Conservation (phyloP, 2,329 filamentous ascomycete genomes). For the Colletotrichum aenigma region DNA sequence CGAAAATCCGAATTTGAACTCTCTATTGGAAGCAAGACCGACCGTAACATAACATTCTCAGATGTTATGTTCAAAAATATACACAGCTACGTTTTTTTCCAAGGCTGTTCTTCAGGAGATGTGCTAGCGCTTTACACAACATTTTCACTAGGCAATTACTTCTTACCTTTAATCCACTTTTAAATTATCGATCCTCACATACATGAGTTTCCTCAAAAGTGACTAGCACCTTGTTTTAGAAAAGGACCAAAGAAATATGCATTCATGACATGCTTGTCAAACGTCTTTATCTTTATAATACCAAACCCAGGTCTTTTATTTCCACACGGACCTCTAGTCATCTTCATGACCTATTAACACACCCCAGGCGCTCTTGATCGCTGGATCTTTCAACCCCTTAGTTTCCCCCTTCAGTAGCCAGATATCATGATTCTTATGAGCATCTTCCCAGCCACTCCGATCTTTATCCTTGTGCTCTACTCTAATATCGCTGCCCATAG, state of each 20-base stretch:
- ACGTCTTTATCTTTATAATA: not conserved
- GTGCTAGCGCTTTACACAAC: not conserved
- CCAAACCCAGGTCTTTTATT: not conserved
- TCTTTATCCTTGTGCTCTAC: constrained; percentile 19
- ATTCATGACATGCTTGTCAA: not conserved
- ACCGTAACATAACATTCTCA: not conserved
- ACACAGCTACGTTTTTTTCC: not conserved
- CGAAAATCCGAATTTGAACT: not conserved
- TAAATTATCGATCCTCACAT: not conserved
- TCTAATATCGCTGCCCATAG: constrained; percentile 27
- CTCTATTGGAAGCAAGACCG: not conserved
- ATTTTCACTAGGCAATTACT: not conserved
- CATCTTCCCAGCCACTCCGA: not conserved
- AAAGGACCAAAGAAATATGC: not conserved
- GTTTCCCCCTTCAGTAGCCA: not conserved
- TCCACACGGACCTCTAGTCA: not conserved
- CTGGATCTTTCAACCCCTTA: not conserved
- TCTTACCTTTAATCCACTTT: not conserved
- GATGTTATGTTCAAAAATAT: not conserved
- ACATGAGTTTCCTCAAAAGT: not conserved
- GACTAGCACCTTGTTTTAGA: not conserved
- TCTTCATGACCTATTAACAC: not conserved
- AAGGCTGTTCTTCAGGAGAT: not conserved
- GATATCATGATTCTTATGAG: not conserved
- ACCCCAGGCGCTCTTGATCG: not conserved